Conservation (phyloP, 2,329 filamentous ascomycete genomes). For the Penicillium glabrum region DNA sequence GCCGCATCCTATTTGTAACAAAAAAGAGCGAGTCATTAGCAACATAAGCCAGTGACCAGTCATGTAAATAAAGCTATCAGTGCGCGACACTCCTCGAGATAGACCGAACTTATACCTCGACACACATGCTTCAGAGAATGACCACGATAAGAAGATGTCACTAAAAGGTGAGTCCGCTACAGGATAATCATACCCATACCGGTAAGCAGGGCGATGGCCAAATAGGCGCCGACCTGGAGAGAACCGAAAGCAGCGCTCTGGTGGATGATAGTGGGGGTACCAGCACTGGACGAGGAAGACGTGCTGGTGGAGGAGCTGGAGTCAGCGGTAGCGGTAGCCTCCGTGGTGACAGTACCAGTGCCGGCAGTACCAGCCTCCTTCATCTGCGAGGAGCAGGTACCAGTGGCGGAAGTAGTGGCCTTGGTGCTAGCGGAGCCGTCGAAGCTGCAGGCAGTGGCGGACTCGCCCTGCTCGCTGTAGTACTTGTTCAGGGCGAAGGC, state of each 20-base stretch:
- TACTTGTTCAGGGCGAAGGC: slow-evolving; percentile 47
- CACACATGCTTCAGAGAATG: neutral
- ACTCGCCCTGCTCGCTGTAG: slow-evolving; percentile 40
- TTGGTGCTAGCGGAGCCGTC: slow-evolving; percentile 41
- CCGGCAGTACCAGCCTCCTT: slow-evolving; percentile 41
- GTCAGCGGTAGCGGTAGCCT: slow-evolving; percentile 26
- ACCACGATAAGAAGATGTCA: neutral
- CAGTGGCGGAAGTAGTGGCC: slow-evolving; percentile 33
- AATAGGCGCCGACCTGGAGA: slow-evolving; percentile 35
- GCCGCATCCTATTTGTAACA: neutral
- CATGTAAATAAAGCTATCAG: neutral
- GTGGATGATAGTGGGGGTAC: slow-evolving; percentile 18
- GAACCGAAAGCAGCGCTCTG: slow-evolving; percentile 31
- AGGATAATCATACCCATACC: slow-evolving; percentile 43
- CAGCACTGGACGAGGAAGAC: slow-evolving; percentile 22
- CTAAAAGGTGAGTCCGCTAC: slow-evolving; percentile 17
- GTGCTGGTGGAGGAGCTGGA: slow-evolving; percentile 18
- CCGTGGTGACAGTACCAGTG: slow-evolving; percentile 42
- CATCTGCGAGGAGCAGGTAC: slow-evolving; percentile 39
- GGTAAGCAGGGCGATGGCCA: slow-evolving; percentile 35
- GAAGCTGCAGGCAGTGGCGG: slow-evolving; percentile 44
- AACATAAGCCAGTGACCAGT: neutral
- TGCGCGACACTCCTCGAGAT: neutral
- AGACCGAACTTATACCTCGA: neutral
- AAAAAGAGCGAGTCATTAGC: too few relatives aligned